Evolutionary conservation across 352 stramenopile genomes (phyloP).

Genomic region (Globisporangium sylvaticum): DNA sequence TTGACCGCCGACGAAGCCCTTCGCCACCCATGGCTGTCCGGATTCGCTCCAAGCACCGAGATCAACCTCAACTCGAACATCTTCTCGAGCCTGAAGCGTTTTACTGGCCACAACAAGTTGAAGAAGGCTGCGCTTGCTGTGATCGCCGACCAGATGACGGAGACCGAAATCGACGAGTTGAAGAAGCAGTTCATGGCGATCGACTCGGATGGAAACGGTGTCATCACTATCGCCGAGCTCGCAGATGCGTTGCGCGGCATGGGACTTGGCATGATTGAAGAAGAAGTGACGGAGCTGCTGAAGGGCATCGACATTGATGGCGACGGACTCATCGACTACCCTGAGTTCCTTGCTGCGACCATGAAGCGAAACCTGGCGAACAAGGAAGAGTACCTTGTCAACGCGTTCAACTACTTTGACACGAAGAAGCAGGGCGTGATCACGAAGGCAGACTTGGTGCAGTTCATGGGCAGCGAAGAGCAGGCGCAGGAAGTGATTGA

Average conservation of each 20-base stretch:
- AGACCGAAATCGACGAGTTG: slow-evolving; percentile 77
- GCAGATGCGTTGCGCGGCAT: slow-evolving; percentile 73
- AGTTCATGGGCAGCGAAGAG: slow-evolving; percentile 91
- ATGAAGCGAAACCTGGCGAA: slow-evolving; percentile 89
- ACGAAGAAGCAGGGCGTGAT: slow-evolving; percentile 84
- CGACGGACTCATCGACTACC: slow-evolving; percentile 85
- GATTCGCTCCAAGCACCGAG: slow-evolving; percentile 62
- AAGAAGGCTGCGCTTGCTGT: slow-evolving; percentile 87
- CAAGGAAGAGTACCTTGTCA: slow-evolving; percentile 85
- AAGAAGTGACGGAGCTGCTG: slow-evolving; percentile 84
- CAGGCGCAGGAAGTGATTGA: slow-evolving; percentile 91
- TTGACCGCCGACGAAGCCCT: slow-evolving; percentile 90
- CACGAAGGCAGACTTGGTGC: slow-evolving; percentile 85
- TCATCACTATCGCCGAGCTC: slow-evolving; percentile 89
- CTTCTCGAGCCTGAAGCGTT: slow-evolving; percentile 83
- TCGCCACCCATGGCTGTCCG: slow-evolving; percentile 82
- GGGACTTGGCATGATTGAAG: slow-evolving; percentile 86
- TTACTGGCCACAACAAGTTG: slow-evolving; percentile 88
- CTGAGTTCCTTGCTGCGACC: slow-evolving; percentile 88
- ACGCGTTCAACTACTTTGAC: slow-evolving; percentile 91
- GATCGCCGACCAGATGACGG: slow-evolving; percentile 83
- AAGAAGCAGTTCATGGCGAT: slow-evolving; percentile 89
- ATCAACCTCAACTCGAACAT: slow-evolving; percentile 83
- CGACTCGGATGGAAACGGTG: slow-evolving; percentile 80
- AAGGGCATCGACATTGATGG: slow-evolving; percentile 90